Evolutionary conservation across 768 basidiomycete species (phyloP), one percentile per base, ranked within the genome.

Genomic region (Leucogyrophana mollusca): DNA sequence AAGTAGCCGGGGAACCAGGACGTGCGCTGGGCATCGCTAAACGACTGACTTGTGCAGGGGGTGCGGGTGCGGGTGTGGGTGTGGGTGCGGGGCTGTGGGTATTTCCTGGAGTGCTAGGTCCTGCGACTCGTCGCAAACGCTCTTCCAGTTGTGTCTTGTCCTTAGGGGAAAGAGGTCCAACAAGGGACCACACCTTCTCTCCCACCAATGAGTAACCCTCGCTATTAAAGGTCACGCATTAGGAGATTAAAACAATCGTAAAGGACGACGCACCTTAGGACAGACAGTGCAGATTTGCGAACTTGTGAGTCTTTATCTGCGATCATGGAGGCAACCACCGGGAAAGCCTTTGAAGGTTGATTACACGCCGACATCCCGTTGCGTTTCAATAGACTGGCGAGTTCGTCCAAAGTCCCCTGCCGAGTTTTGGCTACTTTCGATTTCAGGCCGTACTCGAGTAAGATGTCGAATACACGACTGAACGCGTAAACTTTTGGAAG

Each of bases 81-180:
- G 50, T 43, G 32, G 63, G 71, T 34, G 61, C 62, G 21, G 74
- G 75, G 45, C 57, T 61, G n/a, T n/a, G n/a, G n/a, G n/a, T n/a
- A n/a, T 54, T 64, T 33, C 67, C 68, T 8, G 69, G 68, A 22
- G 69, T 70, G 54, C 78, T 79, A 24, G 86, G 80, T 5, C 85
- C 85, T 23, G 83, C 72, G n/a, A 91, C 80, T 25, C 90, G 85
- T 37, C 89, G 85, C 22, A 96, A 69, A 7, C 91, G 80, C 59
- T 94, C 94, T 64, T 95, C 93, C 23, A 96, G 77, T 57, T 94
- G 90, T 8, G 91, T 92, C 59, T 89, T 93, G 59, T 94, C 93
- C 64, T 95, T 95, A 4, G 87, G 72, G 36, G 85, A 78, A 22
- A 96, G 70, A 8, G 74, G 55, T 1, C 90, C 90, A 35, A 93